phyloP scores from a whole-genome alignment of 2,329 filamentous ascomycete genomes.

The Aspergillus caelatus region DNA sequence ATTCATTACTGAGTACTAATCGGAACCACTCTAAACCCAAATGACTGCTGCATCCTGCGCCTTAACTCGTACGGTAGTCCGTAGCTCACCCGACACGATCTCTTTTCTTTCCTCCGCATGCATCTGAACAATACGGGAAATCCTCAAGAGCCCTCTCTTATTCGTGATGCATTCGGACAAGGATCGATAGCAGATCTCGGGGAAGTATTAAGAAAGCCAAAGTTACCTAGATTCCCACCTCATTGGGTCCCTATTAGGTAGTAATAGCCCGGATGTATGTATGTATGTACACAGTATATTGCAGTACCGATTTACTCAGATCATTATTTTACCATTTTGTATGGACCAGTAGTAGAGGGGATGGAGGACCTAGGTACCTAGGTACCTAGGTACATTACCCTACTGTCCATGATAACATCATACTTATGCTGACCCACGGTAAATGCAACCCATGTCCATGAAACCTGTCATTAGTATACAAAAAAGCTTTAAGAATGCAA shows the following conservation, averaged over 20 bases:
- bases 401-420: conserved; percentile 1
- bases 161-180: background rate
- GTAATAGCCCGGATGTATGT: background rate
- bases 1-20: background rate
- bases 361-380: too few relatives aligned
- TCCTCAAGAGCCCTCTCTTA: background rate
- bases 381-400: background rate
- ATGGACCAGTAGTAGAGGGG: background rate
- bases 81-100: conserved; percentile 23
- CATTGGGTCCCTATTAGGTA: background rate
- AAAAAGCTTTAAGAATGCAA: background rate
- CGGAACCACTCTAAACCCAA: conserved; percentile 14
- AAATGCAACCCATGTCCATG: background rate
- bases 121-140: conserved; percentile 7
- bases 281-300: background rate
- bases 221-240: background rate
- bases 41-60: conserved; percentile 25
- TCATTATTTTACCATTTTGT: background rate
- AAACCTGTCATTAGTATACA: background rate
- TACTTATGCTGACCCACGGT: background rate
- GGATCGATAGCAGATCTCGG: conserved; percentile 1
- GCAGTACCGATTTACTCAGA: background rate
- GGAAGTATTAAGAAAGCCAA: background rate
- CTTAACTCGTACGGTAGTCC: conserved; percentile 7
- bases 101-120: conserved; percentile 23